Evolutionary conservation across 2,329 filamentous ascomycete species (phyloP), one percentile per base, ranked within the genome.

Genomic region (Cyanodermella asteris): DNA sequence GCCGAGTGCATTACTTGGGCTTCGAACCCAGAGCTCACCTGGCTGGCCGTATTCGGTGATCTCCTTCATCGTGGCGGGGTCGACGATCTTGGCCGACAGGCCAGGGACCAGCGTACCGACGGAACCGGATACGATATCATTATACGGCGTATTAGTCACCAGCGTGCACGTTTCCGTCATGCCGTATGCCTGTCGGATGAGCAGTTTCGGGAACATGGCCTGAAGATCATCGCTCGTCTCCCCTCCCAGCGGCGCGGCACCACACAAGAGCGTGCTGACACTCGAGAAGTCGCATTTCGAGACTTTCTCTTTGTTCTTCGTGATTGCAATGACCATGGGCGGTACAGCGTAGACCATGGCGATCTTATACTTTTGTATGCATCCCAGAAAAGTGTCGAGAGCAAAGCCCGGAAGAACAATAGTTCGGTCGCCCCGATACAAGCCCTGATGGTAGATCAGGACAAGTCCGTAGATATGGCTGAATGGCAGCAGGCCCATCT

Each of bases 401-500:
- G 36, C 33, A 18, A 84, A 90, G 37, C 73, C 77, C 15, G 51
- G 51, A 9, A 87, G 56, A 5, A 84, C 59, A 25, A 87, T 57
- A 7, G 72, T 56, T 28, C 69, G 65, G 35, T 87, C 77, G 7
- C 78, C 78, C 20, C 72, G 62, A 41, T 69, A 84, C 3, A 66
- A 53, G 14, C 59, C 59, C 2, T 55, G 48, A 42, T 77, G 69
- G 20, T 64, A 67, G 30, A 80, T 64, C 10, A 80, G 64, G 5
- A 80, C 64, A 18, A 87, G 51, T 4, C 66, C 67, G 44, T 84
- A 90, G 34, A 87, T 87, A 39, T 90, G 78, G 35, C 72, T 81
- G 40, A 80, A 66, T 1, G 76, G 76, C 1, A 84, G 53, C n/a
- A 84, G 53, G 5, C 74, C 76, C 1, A 82, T 58, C 2, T 45